Base-by-base conservation (phyloP, 2,329 filamentous ascomycete genomes). In the Arthrobotrys conoides region DNA sequence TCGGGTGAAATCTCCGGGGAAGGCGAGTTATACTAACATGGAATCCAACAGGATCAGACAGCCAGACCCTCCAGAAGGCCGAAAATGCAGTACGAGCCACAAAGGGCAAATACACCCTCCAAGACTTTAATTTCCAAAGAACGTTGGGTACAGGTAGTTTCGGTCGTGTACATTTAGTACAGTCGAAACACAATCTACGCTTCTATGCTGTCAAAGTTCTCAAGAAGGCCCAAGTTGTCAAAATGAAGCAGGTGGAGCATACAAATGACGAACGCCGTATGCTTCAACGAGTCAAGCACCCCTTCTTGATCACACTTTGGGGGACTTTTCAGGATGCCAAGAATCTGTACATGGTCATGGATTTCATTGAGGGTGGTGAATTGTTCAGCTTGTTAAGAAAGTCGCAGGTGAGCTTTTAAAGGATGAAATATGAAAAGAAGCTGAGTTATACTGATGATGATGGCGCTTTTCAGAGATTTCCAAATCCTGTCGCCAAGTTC, bases 281-380 rank as follows among this genome's bases (percentile, higher is more conserved):
- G 96, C 87, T 99, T 83, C 93, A 93, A 84, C 92, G 97, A 84
- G 96, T 98, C 84, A 97, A 97, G 85, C 95, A 99, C 85, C 94
- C 96, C 12, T 99, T 99, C 86, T 88, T 99, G 80, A 96, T 99
- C 84, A 99, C 96, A 0, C 88, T 99, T 48, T 99, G 96, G 96
- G 96, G 96, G 75, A 99, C 96, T 9, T 99, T 98, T 85, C 95
- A 98, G 84, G 96, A 99, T 83, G 89, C 91, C 64, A 94, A 91
- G 86, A 98, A 97, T 84, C 87, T 99, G 41, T 99, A 99, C 89
- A 99, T 99, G 96, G 96, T 99, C 83, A 99, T 99, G 96, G 96
- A 99, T 85, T 99, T 99, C 87, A 95, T 99, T 68, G 96, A 99
- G 86, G 96, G 96, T 82, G 96, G 96, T 83, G 96, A 99, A 87